These are phyloP conservation scores for Rhododendron griersonianum DNA, from an alignment of 148 eudicot species.

Conservation along the genomic window DNA sequence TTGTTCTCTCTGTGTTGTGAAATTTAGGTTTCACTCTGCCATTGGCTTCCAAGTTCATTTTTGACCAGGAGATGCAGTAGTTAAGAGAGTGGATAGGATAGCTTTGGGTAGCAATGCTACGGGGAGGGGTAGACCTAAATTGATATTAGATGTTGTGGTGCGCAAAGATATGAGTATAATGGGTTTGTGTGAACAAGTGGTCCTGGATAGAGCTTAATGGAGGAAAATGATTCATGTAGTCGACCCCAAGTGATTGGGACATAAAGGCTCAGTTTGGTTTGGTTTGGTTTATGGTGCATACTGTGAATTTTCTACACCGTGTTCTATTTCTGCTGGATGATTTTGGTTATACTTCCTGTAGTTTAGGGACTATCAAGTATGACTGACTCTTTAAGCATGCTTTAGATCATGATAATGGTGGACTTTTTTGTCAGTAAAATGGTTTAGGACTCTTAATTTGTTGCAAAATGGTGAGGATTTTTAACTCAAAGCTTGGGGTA, in stretches of 20 bases:
- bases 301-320: background rate
- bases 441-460: background rate
- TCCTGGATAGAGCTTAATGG: too few relatives aligned
- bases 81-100: too few relatives aligned
- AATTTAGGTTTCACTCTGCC: background rate
- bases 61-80: background rate
- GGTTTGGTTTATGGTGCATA: background rate
- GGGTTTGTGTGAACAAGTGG: too few relatives aligned
- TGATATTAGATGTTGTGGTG: too few relatives aligned
- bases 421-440: background rate
- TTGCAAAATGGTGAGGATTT: background rate
- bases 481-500: background rate
- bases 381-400: background rate
- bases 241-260: too few relatives aligned
- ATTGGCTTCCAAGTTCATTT: background rate
- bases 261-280: too few relatives aligned
- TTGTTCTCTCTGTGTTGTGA: background rate
- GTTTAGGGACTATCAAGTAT: background rate
- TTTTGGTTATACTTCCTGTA: background rate
- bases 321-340: background rate
- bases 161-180: too few relatives aligned
- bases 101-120: too few relatives aligned
- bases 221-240: too few relatives aligned
- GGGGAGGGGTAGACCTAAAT: too few relatives aligned
- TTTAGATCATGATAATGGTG: background rate